Conservation (phyloP, 139 green algal species). For the Pleodorina starrii region DNA sequence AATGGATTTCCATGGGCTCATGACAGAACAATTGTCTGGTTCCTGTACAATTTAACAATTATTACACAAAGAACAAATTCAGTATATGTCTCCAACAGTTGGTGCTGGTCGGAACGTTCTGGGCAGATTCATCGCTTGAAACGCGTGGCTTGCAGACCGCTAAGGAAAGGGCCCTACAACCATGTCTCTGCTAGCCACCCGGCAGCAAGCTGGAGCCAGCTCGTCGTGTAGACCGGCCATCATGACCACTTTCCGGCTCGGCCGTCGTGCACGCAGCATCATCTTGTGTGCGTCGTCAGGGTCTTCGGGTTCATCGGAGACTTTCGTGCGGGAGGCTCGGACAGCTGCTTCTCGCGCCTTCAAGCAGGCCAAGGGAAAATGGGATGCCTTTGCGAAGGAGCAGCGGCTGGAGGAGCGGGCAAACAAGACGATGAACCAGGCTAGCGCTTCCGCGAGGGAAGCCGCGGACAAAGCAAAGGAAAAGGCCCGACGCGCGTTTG, state of each 20-base stretch:
- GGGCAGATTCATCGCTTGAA: too few relatives aligned
- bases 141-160: too few relatives aligned
- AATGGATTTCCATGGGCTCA: too few relatives aligned
- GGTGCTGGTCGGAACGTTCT: too few relatives aligned
- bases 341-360: constrained; percentile 13
- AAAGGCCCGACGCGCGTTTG: constrained; percentile 1
- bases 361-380: constrained; percentile 5
- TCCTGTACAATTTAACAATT: too few relatives aligned
- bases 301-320: not conserved
- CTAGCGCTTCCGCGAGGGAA: not conserved
- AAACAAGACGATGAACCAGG: not conserved
- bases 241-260: not conserved
- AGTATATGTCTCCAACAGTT: too few relatives aligned
- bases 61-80: too few relatives aligned
- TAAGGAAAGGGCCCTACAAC: too few relatives aligned
- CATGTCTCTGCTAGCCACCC: not conserved
- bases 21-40: too few relatives aligned
- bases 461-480: constrained; percentile 2
- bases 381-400: not conserved
- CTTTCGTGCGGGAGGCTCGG: not conserved
- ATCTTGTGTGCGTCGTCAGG: not conserved
- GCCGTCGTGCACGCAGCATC: not conserved
- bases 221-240: not conserved
- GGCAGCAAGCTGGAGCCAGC: constrained; percentile 14
- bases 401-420: constrained; percentile 12